These are phyloP conservation scores for Spiromastix sp. DNA, from an alignment of 2,329 filamentous ascomycete species.

Conservation along the genomic window DNA sequence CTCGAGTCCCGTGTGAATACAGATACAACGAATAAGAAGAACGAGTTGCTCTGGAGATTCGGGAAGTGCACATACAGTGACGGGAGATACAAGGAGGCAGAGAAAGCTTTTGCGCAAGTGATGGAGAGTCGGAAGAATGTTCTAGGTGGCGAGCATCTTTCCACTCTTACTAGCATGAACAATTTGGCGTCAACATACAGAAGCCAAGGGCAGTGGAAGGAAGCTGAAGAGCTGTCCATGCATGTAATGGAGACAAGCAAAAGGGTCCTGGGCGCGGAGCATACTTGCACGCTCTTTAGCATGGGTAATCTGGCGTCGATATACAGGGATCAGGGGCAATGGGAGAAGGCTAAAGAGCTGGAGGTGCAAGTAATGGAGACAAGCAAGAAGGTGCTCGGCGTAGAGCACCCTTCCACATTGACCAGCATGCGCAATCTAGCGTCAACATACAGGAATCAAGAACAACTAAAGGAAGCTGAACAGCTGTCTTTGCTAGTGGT, in stretches of 20 bases:
- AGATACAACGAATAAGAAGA: slow-evolving; percentile 5
- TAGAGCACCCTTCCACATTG: not conserved
- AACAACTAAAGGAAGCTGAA: not conserved
- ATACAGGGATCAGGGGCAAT: slow-evolving; percentile 19
- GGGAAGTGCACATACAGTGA: slow-evolving; percentile 5
- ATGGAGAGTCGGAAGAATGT: slow-evolving; percentile 1
- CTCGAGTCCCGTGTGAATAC: not conserved
- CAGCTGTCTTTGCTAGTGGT: slow-evolving; percentile 1
- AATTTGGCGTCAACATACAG: slow-evolving; percentile 8
- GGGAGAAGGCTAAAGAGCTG: not conserved
- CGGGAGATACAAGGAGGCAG: slow-evolving; percentile 8
- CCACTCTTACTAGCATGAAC: slow-evolving; percentile 7
- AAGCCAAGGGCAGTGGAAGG: slow-evolving; percentile 10
- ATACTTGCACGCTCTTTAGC: not conserved
- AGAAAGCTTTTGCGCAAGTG: slow-evolving; percentile 1
- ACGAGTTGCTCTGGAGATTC: slow-evolving; percentile 4
- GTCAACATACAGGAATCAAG: not conserved
- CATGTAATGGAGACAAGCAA: slow-evolving; percentile 12
- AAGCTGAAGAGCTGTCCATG: slow-evolving; percentile 12
- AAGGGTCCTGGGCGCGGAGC: slow-evolving; percentile 8
- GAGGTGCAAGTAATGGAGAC: not conserved
- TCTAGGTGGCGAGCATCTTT: slow-evolving; percentile 6
- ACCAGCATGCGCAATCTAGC: not conserved
- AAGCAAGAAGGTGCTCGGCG: not conserved
- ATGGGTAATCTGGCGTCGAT: not conserved